A percentile compares a stretch with the other conserved stretches of the same genome.
Conservation (phyloP, 345 rosid genomes). For the Stellera chamaejasme region DNA sequence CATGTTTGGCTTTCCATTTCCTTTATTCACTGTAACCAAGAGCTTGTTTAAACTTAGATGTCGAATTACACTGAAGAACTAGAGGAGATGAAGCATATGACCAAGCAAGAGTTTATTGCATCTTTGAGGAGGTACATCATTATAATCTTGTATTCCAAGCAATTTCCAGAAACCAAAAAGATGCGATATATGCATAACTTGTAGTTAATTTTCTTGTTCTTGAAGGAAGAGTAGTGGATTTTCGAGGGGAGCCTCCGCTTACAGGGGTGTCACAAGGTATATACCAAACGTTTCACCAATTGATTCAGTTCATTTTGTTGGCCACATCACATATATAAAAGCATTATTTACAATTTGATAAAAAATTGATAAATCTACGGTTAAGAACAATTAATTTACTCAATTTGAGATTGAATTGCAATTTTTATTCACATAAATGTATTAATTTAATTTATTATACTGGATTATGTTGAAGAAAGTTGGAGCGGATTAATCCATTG, state of each 20-base stretch:
- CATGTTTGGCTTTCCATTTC: neutral
- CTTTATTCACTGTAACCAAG: neutral
- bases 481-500: no score
- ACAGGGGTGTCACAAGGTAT: constrained; percentile 93
- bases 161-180: neutral
- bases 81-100: constrained; percentile 97
- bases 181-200: constrained; percentile 14
- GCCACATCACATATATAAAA: no score
- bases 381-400: no score
- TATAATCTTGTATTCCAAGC: neutral
- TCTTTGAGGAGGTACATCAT: constrained; percentile 68
- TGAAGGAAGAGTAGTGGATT: constrained; percentile 95
- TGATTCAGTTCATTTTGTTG: no score
- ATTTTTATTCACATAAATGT: no score
- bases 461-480: no score
- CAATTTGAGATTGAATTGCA: no score
- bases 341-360: no score
- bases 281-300: no score
- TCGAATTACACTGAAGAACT: constrained; percentile 73
- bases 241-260: constrained; percentile 93
- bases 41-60: constrained; percentile 25
- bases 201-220: neutral
- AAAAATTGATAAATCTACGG: no score
- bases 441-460: no score
- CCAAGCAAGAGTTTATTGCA: constrained; percentile 87